Conservation (phyloP, 345 rosid species). For the Populus ilicifolia region DNA sequence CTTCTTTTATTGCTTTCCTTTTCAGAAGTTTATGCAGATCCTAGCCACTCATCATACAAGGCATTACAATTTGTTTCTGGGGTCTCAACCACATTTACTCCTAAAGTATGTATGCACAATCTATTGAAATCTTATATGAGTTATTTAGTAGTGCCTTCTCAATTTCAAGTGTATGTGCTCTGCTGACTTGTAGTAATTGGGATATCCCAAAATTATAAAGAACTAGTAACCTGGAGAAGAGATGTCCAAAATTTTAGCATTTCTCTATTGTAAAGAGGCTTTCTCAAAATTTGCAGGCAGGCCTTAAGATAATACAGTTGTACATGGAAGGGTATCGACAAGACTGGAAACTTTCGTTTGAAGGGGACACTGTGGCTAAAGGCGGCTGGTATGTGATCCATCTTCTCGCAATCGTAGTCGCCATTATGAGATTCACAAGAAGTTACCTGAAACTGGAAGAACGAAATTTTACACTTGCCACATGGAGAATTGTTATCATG, state of each 20-base stretch:
- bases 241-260: background rate
- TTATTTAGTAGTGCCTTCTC: background rate
- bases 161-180: background rate
- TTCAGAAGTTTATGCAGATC: slow-evolving; percentile 95
- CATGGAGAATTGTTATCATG: background rate
- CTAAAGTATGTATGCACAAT: slow-evolving; percentile 46
- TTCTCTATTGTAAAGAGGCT: slow-evolving; percentile 1
- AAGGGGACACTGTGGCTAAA: slow-evolving; percentile 63
- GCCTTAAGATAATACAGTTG: slow-evolving; percentile 71
- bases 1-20: background rate
- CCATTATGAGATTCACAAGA: background rate
- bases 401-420: background rate
- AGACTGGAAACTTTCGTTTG: slow-evolving; percentile 91
- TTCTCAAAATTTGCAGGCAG: slow-evolving; percentile 51
- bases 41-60: slow-evolving; percentile 67
- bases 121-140: background rate
- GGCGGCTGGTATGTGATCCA: slow-evolving; percentile 79
- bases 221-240: background rate
- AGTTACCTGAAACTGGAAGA: background rate
- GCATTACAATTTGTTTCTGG: slow-evolving; percentile 80
- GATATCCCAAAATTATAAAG: background rate
- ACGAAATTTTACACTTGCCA: background rate
- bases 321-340: slow-evolving; percentile 95
- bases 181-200: background rate
- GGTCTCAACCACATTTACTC: slow-evolving; percentile 70